Evolutionary conservation across 2,329 filamentous ascomycete species (phyloP), one percentile per base, ranked within the genome.

Genomic region (Colletotrichum sp.): DNA sequence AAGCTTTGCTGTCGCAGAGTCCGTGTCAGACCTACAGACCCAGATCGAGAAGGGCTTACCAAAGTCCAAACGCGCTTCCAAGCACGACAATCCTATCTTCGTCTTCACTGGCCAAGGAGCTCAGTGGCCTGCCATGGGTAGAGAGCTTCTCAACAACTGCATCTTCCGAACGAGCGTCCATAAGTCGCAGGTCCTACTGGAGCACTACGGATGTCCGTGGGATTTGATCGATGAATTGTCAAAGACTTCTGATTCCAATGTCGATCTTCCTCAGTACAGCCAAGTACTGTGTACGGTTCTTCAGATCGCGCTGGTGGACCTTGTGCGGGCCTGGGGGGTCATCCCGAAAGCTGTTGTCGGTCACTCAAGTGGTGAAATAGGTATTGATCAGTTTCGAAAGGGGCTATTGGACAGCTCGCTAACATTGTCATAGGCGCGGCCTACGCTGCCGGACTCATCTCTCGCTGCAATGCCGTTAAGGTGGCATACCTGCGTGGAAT

Each of bases 201-300:
- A 65, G 24, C 59, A 71, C 15, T 74, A 69, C 8, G 67, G 72
- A 2, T 71, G 59, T 16, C n/a, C 26, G 6, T 74, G 72, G 72
- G 67, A 74, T 36, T 21, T 66, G n/a, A 32, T 71, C 3, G 49
- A 65, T 9, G 67, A 74, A 28, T 18, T 74, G 3, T 74, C 30
- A 3, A 59, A 44, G 49, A 65, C 59, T 4, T 6, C 10, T 1
- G 44, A 59, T 18, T 74, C 72, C 2, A 65, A 60, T 7, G 26
- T 74, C 2, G 67, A 65, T 8, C 26, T 74, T 6, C 67, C 72
- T 5, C 26, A 74, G 59, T 71, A 65, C 68, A 86, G 83, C 30
- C 86, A 88, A 75, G 86, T 87, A 55, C 72, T 81, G 3, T 87
- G 84, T 69, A 88, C 87, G 0, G 86, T 88, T 0, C 77, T 91